Evolutionary conservation across 257 asterid genomes (phyloP).

Genomic region (Craterostigma plantagineum): DNA sequence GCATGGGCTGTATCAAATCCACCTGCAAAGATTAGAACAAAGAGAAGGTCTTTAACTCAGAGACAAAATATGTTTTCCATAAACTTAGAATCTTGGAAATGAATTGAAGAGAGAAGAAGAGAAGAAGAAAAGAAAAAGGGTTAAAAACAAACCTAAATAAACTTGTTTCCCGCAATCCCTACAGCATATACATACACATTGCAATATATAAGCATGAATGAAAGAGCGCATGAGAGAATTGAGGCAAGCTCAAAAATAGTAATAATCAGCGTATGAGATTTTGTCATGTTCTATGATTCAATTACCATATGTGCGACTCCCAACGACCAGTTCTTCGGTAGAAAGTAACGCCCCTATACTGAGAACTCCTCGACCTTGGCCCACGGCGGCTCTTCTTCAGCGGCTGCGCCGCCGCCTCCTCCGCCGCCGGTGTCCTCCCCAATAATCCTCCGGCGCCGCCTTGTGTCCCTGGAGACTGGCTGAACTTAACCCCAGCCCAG

Average conservation of each 20-base stretch:
- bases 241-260: neutral
- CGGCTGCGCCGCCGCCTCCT: conserved; percentile 31
- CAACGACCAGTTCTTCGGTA: conserved; percentile 80
- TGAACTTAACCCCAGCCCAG: conserved; percentile 86
- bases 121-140: conserved; percentile 5
- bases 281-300: too few species aligned
- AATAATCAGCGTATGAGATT: neutral
- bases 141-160: conserved; percentile 49
- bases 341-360: conserved; percentile 72
- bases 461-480: conserved; percentile 22
- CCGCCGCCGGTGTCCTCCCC: conserved; percentile 11
- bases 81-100: neutral
- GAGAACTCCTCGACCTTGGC: conserved; percentile 68
- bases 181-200: conserved; percentile 4
- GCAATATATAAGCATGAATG: neutral
- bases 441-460: conserved; percentile 9
- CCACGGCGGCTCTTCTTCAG: conserved; percentile 67
- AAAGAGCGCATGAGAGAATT: neutral
- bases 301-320: conserved; percentile 75
- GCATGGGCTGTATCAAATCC: conserved; percentile 97
- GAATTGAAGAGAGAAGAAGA: neutral
- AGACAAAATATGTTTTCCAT: neutral
- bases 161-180: conserved; percentile 99
- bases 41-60: too few species aligned
- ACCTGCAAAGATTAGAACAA: conserved; percentile 21